Conservation (phyloP, 179 eudicot genomes). For the Vitellaria paradoxa region DNA sequence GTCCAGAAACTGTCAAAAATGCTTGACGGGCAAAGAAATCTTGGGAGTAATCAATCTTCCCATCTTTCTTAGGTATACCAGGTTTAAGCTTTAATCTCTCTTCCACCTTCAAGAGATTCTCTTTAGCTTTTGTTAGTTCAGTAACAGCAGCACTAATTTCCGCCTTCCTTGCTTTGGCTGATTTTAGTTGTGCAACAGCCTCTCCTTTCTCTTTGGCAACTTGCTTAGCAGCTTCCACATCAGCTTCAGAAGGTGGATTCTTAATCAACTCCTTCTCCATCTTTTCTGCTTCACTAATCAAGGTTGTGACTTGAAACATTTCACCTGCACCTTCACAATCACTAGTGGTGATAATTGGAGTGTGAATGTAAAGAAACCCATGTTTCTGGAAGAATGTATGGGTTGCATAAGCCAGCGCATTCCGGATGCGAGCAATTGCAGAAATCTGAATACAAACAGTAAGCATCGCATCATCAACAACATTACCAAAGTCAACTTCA, state of each 20-base stretch:
- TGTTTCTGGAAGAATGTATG: constrained; percentile 89
- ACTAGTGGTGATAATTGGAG: constrained; percentile 93
- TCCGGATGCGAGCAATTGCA: constrained; percentile 81
- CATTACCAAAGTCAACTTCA: background rate
- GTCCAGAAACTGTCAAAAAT: constrained; percentile 97
- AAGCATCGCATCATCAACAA: background rate
- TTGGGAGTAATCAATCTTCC: constrained; percentile 71
- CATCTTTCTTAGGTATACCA: constrained; percentile 86
- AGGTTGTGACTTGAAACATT: constrained; percentile 95
- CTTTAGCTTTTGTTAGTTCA: constrained; percentile 67
- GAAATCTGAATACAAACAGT: constrained; percentile 50
- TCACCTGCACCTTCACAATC: constrained; percentile 99
- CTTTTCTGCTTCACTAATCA: constrained; percentile 72
- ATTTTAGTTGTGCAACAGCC: constrained; percentile 56
- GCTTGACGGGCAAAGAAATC: constrained; percentile 97
- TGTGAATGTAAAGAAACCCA: constrained; percentile 73
- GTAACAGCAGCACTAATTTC: constrained; percentile 69
- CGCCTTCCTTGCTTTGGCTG: constrained; percentile 68
- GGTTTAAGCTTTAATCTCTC: constrained; percentile 70
- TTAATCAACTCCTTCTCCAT: constrained; percentile 75
- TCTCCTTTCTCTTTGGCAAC: constrained; percentile 68
- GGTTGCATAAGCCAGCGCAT: constrained; percentile 88
- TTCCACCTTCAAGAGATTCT: constrained; percentile 52
- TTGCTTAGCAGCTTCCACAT: constrained; percentile 62
- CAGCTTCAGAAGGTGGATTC: constrained; percentile 67